Percentiles rank a stretch among this genome's conserved stretches.
Evolutionary conservation across 176 grass and related monocot species (phyloP).

Genomic region (Carex kokanica): DNA sequence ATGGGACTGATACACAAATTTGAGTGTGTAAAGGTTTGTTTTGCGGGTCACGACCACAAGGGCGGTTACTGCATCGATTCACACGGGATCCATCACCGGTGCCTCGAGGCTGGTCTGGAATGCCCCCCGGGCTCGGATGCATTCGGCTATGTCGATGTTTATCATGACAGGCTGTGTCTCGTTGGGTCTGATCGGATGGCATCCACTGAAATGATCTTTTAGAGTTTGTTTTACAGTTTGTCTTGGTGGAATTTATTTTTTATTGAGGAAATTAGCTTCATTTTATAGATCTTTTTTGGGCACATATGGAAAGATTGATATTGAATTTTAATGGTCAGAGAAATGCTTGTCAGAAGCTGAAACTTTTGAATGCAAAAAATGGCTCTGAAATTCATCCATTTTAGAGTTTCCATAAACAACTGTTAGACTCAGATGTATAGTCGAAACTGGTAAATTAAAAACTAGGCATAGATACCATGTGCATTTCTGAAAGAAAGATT

Average conservation of each 20-base stretch:
- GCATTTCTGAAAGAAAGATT: too few relatives aligned
- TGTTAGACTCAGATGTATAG: not conserved
- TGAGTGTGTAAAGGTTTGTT: conserved; percentile 65
- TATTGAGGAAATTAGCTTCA: not conserved
- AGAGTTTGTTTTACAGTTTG: conserved; percentile 3
- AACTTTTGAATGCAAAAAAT: not conserved
- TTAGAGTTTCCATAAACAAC: not conserved
- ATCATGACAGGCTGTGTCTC: conserved; percentile 48
- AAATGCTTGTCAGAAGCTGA: not conserved
- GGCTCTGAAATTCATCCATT: not conserved
- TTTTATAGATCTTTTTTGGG: not conserved
- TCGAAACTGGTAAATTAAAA: too few relatives aligned
- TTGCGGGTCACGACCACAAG: conserved; percentile 67
- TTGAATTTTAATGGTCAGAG: not conserved
- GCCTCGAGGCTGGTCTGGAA: conserved; percentile 77
- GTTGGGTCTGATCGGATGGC: conserved; percentile 57
- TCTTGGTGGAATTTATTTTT: not conserved
- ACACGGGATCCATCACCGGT: conserved; percentile 62
- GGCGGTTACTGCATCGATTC: conserved; percentile 64
- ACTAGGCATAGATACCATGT: too few relatives aligned
- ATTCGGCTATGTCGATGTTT: conserved; percentile 58
- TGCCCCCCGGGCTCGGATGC: conserved; percentile 70
- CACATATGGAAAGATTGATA: not conserved
- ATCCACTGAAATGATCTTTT: conserved; percentile 58
- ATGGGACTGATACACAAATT: conserved; percentile 46